Conservation (phyloP, 2,329 filamentous ascomycete genomes). For the Microsporum canis region DNA sequence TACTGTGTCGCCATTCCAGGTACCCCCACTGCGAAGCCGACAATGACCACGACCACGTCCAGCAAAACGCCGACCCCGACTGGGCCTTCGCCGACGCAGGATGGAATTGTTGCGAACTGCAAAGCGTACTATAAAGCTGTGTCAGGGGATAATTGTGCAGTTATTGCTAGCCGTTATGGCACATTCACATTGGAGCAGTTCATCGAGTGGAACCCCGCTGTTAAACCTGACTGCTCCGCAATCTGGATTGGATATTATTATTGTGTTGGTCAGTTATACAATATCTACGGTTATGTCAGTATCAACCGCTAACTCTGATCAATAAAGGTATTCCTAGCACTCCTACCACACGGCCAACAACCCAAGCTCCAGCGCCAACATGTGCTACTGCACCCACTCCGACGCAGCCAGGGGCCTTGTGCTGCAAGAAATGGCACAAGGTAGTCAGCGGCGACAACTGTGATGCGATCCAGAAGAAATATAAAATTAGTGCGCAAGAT, state of each 20-base stretch:
- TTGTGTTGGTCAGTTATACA: constrained; percentile 4
- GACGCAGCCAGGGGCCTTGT: constrained; percentile 14
- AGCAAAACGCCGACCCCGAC: not conserved
- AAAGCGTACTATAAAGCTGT: not conserved
- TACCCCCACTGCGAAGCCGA: not conserved
- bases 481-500: constrained; percentile 11
- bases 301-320: not conserved
- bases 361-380: not conserved
- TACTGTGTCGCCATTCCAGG: constrained; percentile 16
- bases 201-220: not conserved
- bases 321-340: constrained; percentile 8
- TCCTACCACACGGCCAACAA: not conserved
- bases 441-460: constrained; percentile 18
- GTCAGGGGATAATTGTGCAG: not conserved
- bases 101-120: constrained; percentile 6
- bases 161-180: constrained; percentile 1
- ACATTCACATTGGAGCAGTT: not conserved
- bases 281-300: not conserved
- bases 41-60: not conserved
- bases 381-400: not conserved
- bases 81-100: constrained; percentile 5
- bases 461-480: constrained; percentile 15
- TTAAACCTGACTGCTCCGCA: not conserved
- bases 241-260: constrained; percentile 8
- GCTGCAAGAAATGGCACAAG: constrained; percentile 19